phyloP scores from a whole-genome alignment of 371 early-diverging fungal species.

The Nosema muscidifuracis region DNA sequence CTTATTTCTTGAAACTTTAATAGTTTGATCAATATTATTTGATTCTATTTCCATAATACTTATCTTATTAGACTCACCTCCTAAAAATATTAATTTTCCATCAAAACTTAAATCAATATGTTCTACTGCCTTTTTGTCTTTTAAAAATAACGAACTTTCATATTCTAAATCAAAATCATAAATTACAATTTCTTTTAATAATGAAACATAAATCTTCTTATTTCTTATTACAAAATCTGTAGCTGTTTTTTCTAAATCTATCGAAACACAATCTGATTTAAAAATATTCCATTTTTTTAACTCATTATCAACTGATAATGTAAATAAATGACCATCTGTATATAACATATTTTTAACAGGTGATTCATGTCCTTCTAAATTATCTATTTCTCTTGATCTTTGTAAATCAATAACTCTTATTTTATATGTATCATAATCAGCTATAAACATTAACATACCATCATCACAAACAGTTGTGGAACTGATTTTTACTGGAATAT shows the following conservation, averaged over 20 bases:
- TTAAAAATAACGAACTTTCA: conserved; percentile 13
- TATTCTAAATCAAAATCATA: conserved; percentile 43
- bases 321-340: conserved; percentile 28
- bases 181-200: conserved; percentile 28
- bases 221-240: conserved; percentile 23
- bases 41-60: conserved; percentile 23
- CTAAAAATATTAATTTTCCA: conserved; percentile 33
- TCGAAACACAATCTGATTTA: not conserved
- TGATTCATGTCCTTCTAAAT: conserved; percentile 27
- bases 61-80: conserved; percentile 42
- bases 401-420: conserved; percentile 46
- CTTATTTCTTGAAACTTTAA: conserved; percentile 39
- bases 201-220: conserved; percentile 25
- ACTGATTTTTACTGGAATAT: conserved; percentile 16
- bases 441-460: conserved; percentile 40
- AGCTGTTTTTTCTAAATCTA: conserved; percentile 29
- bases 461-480: conserved; percentile 33
- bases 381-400: conserved; percentile 46
- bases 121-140: conserved; percentile 32
- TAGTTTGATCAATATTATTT: conserved; percentile 22
- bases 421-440: conserved; percentile 19
- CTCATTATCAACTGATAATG: conserved; percentile 33
- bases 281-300: conserved; percentile 38
- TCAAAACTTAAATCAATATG: conserved; percentile 30
- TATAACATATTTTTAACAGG: conserved; percentile 31